These are phyloP conservation scores for Dactylellina leptospora DNA, from an alignment of 2,329 filamentous ascomycete species.

Conservation along the genomic window DNA sequence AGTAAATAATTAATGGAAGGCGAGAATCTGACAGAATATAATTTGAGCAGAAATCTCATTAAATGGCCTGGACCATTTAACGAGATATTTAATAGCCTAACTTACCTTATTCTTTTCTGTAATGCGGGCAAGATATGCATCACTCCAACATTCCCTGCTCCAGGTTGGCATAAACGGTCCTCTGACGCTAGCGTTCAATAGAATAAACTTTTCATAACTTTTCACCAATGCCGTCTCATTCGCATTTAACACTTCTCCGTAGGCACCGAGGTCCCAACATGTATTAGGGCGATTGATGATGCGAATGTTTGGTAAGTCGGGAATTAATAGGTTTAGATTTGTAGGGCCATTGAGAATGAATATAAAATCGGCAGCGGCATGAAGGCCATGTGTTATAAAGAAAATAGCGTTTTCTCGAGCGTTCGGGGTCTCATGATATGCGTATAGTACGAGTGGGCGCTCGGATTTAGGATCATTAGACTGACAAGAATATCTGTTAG, in stretches of 20 bases:
- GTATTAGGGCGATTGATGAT: slow-evolving; percentile 58
- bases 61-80: too few species aligned
- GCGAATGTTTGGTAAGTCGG: slow-evolving; percentile 58
- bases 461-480: background rate
- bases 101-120: slow-evolving; percentile 58
- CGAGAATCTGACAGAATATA: background rate
- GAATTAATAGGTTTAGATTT: slow-evolving; percentile 57
- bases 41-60: background rate
- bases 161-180: slow-evolving; percentile 61
- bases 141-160: slow-evolving; percentile 60
- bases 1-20: background rate
- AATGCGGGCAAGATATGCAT: slow-evolving; percentile 58
- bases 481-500: too few species aligned
- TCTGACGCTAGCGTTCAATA: slow-evolving; percentile 60
- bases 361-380: slow-evolving; percentile 61
- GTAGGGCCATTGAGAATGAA: slow-evolving; percentile 61
- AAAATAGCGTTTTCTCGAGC: slow-evolving; percentile 59
- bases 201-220: slow-evolving; percentile 60
- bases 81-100: too few species aligned
- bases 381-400: slow-evolving; percentile 60
- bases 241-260: slow-evolving; percentile 59
- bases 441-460: slow-evolving; percentile 59
- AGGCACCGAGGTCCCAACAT: slow-evolving; percentile 60
- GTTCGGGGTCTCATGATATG: slow-evolving; percentile 59
- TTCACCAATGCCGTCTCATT: slow-evolving; percentile 58